Percentiles rank a stretch among this genome's conserved stretches.
Conservation (phyloP, 805 yeast species). For the Ogataea saltuana region DNA sequence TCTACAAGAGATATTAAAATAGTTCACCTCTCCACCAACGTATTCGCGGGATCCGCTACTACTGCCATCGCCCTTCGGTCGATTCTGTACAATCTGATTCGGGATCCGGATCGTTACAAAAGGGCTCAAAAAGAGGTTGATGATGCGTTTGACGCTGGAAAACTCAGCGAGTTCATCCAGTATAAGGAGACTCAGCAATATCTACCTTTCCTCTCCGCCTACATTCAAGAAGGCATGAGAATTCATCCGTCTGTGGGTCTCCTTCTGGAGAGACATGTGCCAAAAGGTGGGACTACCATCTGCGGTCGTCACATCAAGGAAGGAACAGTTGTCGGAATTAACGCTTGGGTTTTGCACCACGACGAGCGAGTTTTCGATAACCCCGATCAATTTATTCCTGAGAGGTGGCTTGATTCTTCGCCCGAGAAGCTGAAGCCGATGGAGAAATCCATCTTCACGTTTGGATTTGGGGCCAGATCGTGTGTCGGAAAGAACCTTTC, state of each 20-base stretch:
- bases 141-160: constrained; percentile 24
- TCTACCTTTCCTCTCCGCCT: constrained; percentile 41
- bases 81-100: constrained; percentile 42
- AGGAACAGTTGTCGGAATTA: constrained; percentile 43
- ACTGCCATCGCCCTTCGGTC: constrained; percentile 44
- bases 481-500: constrained; percentile 50
- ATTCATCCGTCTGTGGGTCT: constrained; percentile 22
- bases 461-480: constrained; percentile 49
- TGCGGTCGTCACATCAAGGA: constrained; percentile 31
- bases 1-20: constrained; percentile 21
- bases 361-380: constrained; percentile 39
- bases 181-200: constrained; percentile 37
- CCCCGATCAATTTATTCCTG: constrained; percentile 42
- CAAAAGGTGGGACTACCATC: constrained; percentile 18
- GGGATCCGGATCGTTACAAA: constrained; percentile 31
- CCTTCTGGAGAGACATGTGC: constrained; percentile 20
- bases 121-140: constrained; percentile 37
- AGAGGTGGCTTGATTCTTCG: constrained; percentile 41
- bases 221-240: constrained; percentile 39
- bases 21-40: constrained; percentile 31
- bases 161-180: constrained; percentile 33
- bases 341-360: constrained; percentile 45
- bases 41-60: constrained; percentile 52
- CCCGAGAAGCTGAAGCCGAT: constrained; percentile 35
- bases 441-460: constrained; percentile 42